Evolutionary conservation across 176 grass and related monocot genomes (phyloP).

Genomic region (Aechmea fasciata): DNA sequence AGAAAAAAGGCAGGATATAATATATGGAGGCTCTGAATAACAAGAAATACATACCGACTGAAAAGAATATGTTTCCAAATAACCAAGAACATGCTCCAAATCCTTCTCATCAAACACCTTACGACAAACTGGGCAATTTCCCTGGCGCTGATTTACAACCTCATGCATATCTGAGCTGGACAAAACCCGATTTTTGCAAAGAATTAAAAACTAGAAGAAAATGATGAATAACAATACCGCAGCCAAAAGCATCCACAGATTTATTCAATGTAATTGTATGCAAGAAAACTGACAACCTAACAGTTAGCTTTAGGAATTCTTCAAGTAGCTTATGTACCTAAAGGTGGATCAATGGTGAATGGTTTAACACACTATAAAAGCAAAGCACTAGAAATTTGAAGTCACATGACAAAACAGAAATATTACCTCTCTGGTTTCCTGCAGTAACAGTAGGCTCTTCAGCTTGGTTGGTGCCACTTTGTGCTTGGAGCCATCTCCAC

Average conservation of each 20-base stretch:
- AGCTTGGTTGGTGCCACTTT: conserved; percentile 23
- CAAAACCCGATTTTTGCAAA: conserved; percentile 24
- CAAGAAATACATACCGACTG: conserved; percentile 43
- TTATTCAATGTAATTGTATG: not conserved
- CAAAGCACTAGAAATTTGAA: not conserved
- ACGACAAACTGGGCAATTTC: conserved; percentile 90
- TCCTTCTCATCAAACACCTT: conserved; percentile 90
- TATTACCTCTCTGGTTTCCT: conserved; percentile 25
- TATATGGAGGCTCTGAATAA: not conserved
- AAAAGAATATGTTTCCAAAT: conserved; percentile 35
- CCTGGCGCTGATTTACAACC: conserved; percentile 47
- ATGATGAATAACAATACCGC: not conserved
- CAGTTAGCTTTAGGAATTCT: not conserved
- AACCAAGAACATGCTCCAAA: conserved; percentile 65
- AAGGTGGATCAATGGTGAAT: conserved; percentile 1
- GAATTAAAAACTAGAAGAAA: conserved; percentile 24
- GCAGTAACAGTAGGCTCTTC: conserved; percentile 14
- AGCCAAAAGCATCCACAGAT: not conserved
- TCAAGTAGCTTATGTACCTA: not conserved
- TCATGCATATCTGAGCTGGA: conserved; percentile 36
- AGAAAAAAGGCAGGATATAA: not conserved
- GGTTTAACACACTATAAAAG: not conserved
- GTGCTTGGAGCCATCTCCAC: conserved; percentile 76
- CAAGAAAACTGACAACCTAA: not conserved
- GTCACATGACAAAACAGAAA: not conserved